phyloP scores from a whole-genome alignment of 148 eudicot genomes.

The Amaranthus hypochondriacus region DNA sequence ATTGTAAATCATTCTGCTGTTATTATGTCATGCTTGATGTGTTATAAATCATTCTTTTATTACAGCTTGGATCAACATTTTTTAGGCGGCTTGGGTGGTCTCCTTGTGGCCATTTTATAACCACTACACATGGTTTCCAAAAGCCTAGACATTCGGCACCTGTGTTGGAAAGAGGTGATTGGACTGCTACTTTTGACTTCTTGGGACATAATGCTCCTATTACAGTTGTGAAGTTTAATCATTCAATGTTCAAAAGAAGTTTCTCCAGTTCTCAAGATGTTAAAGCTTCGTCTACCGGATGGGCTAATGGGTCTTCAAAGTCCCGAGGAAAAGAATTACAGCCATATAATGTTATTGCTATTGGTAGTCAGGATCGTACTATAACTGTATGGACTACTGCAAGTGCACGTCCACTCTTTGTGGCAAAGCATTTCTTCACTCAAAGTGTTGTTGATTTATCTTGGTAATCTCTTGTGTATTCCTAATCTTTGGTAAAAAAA shows the following conservation, averaged over 20 bases:
- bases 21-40: constrained; percentile 17
- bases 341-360: constrained; percentile 90
- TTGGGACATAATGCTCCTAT: constrained; percentile 97
- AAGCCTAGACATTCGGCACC: constrained; percentile 99
- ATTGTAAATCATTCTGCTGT: not conserved
- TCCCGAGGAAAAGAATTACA: constrained; percentile 70
- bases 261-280: constrained; percentile 45
- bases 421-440: constrained; percentile 89
- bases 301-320: constrained; percentile 82
- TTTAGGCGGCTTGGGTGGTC: constrained; percentile 99
- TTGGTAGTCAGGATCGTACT: constrained; percentile 97
- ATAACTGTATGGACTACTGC: constrained; percentile 99
- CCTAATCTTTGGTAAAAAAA: not conserved
- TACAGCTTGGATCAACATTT: constrained; percentile 97
- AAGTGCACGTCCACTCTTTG: constrained; percentile 95
- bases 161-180: constrained; percentile 96
- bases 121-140: constrained; percentile 97
- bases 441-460: constrained; percentile 97
- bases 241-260: constrained; percentile 80
- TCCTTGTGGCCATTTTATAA: constrained; percentile 95
- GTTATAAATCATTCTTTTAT: constrained; percentile 10
- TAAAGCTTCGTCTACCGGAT: constrained; percentile 61
- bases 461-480: constrained; percentile 47
- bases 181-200: constrained; percentile 98
- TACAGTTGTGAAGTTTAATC: constrained; percentile 92